Percentiles rank a stretch among this genome's conserved stretches.
Evolutionary conservation across 1,284 basidiomycete genomes (phyloP).

Genomic region (Clitocybe nebularis): DNA sequence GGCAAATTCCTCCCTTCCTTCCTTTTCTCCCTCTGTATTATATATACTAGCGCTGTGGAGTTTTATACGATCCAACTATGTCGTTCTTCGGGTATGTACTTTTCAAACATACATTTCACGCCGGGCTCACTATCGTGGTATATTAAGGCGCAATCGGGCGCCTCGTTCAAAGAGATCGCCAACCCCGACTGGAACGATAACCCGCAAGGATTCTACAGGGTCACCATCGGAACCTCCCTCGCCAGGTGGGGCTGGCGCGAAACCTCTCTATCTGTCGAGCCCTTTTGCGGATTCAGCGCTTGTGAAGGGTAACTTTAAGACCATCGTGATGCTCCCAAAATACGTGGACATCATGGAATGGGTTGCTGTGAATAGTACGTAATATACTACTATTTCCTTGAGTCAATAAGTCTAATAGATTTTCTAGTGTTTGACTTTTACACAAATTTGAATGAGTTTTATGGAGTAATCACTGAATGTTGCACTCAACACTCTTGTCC

Average conservation of each 20-base stretch:
- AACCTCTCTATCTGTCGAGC: slow-evolving; percentile 87
- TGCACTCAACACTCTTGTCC: slow-evolving; percentile 91
- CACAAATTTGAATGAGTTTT: slow-evolving; percentile 96
- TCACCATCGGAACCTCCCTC: slow-evolving; percentile 46
- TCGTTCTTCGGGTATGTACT: slow-evolving; percentile 31
- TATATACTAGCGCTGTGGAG: background rate
- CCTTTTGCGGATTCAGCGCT: slow-evolving; percentile 95
- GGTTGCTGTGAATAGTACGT: slow-evolving; percentile 95
- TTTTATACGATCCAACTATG: slow-evolving; percentile 16
- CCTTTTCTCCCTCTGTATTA: background rate
- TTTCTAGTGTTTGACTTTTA: slow-evolving; percentile 87
- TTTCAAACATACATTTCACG: slow-evolving; percentile 1
- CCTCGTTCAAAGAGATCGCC: slow-evolving; percentile 64
- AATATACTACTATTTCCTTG: background rate
- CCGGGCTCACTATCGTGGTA: slow-evolving; percentile 9
- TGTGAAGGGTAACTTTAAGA: slow-evolving; percentile 99
- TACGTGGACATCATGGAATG: slow-evolving; percentile 97
- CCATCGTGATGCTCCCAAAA: slow-evolving; percentile 94
- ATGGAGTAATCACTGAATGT: slow-evolving; percentile 91
- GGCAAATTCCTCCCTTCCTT: background rate
- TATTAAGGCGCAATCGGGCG: slow-evolving; percentile 38
- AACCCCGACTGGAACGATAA: slow-evolving; percentile 55
- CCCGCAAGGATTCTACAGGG: slow-evolving; percentile 30
- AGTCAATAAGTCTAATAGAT: background rate
- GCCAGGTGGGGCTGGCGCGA: slow-evolving; percentile 32